These are phyloP conservation scores for Colletotrichum liriopes DNA, from an alignment of 2,329 filamentous ascomycete species.

Conservation along the genomic window DNA sequence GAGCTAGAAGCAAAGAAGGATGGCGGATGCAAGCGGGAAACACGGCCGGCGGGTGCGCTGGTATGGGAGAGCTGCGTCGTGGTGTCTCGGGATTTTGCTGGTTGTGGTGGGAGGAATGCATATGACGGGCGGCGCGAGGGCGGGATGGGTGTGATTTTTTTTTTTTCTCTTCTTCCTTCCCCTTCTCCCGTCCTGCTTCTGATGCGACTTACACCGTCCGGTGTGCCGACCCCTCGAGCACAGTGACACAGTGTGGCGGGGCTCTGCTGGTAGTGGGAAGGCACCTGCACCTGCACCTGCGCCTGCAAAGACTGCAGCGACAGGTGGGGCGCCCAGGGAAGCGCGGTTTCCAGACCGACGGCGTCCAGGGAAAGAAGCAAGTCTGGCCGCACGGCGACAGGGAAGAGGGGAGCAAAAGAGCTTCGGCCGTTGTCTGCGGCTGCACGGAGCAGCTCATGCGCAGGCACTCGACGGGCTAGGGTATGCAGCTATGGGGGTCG, in stretches of 20 bases:
- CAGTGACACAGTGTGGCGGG: constrained; percentile 29
- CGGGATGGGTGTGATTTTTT: background rate
- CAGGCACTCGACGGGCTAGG: background rate
- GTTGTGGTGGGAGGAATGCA: constrained; percentile 37
- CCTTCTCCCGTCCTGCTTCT: background rate
- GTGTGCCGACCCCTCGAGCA: constrained; percentile 3
- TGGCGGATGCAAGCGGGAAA: constrained; percentile 40
- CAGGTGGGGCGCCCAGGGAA: constrained; percentile 28
- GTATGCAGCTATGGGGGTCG: constrained; percentile 20
- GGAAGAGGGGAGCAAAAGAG: constrained; percentile 3
- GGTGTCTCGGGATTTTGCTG: constrained; percentile 19
- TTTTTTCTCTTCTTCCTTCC: background rate
- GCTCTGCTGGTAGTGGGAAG: constrained; percentile 1
- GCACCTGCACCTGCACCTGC: constrained; percentile 1
- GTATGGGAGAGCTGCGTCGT: constrained; percentile 5
- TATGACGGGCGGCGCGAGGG: constrained; percentile 32
- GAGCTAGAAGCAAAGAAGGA: constrained; percentile 33
- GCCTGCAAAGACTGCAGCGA: background rate
- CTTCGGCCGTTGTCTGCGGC: constrained; percentile 14
- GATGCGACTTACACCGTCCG: constrained; percentile 39
- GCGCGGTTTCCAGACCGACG: constrained; percentile 41
- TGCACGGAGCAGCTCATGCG: constrained; percentile 39
- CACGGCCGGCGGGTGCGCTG: constrained; percentile 27
- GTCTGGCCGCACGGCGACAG: constrained; percentile 24
- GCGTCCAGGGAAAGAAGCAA: constrained; percentile 21